Percentiles rank a stretch among this genome's conserved stretches.
These are phyloP conservation scores for Monilinia aucupariae DNA, from an alignment of 2,329 filamentous ascomycete genomes.

Conservation along the genomic window DNA sequence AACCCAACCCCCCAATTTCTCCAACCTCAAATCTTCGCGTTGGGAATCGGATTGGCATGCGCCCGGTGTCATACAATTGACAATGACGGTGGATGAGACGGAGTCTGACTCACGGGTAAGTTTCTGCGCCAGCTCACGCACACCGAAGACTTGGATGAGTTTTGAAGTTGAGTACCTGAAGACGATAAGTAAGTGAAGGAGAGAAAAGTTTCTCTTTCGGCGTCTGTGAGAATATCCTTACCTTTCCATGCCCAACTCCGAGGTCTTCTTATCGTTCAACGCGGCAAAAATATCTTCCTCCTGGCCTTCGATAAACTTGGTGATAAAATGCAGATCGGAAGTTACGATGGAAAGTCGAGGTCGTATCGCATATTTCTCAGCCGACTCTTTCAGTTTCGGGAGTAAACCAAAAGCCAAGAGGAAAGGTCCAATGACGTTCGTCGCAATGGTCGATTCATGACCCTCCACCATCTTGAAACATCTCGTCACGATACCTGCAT, in stretches of 20 bases:
- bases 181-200: neutral
- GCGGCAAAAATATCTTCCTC: conserved; percentile 25
- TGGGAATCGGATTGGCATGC: conserved; percentile 15
- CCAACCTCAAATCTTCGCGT: neutral
- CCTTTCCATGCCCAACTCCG: conserved; percentile 13
- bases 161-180: conserved; percentile 17
- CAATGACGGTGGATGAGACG: neutral
- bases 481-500: conserved; percentile 22
- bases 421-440: conserved; percentile 33
- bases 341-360: conserved; percentile 23
- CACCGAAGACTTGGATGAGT: conserved; percentile 4
- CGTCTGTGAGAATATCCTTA: no score
- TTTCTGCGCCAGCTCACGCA: conserved; percentile 3
- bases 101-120: neutral
- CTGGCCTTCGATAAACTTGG: conserved; percentile 25
- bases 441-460: conserved; percentile 22
- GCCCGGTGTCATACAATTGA: conserved; percentile 13
- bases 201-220: neutral
- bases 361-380: conserved; percentile 11
- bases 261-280: conserved; percentile 20
- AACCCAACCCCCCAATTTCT: conserved; percentile 1
- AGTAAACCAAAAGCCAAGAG: conserved; percentile 28
- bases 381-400: conserved; percentile 28
- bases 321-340: conserved; percentile 24
- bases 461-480: conserved; percentile 21